Conservation (phyloP, 129 eudicot genomes). For the Centella asiatica region DNA sequence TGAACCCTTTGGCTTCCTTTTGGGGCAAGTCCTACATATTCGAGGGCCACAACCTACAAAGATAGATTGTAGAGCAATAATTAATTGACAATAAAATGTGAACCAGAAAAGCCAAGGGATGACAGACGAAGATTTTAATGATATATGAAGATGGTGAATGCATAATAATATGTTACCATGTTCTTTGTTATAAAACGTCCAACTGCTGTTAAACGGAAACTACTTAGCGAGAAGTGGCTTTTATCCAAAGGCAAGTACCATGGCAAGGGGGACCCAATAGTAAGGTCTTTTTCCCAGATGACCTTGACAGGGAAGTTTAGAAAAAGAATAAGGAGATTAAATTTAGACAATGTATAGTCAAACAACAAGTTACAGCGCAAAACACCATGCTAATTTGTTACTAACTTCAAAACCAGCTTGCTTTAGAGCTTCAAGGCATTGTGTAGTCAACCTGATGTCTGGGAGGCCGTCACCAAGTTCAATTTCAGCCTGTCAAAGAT, state of each 20-base stretch:
- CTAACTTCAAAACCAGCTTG: constrained; percentile 90
- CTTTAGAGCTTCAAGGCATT: constrained; percentile 80
- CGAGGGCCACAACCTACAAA: constrained; percentile 61
- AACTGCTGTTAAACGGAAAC: constrained; percentile 70
- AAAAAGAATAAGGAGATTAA: background rate
- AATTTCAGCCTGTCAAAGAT: constrained; percentile 60
- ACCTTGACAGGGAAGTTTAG: constrained; percentile 35
- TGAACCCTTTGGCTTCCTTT: constrained; percentile 94
- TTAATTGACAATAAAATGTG: background rate
- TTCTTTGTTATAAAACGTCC: constrained; percentile 84
- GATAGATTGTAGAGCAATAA: background rate
- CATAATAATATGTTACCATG: constrained; percentile 44
- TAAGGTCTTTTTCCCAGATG: constrained; percentile 65
- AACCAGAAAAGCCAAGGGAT: no score
- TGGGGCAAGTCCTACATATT: constrained; percentile 75
- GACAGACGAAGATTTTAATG: no score
- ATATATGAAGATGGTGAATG: background rate
- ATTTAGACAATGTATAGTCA: background rate
- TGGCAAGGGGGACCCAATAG: constrained; percentile 59
- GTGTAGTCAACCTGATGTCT: constrained; percentile 60
- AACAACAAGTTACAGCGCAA: background rate
- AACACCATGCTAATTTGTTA: constrained; percentile 1
- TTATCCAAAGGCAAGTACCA: constrained; percentile 82
- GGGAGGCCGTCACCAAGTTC: constrained; percentile 97
- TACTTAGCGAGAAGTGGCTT: constrained; percentile 61